Percentiles rank a stretch among this genome's conserved stretches.
Conservation (phyloP, 768 basidiomycete species). For the Phaffia tasmanica region DNA sequence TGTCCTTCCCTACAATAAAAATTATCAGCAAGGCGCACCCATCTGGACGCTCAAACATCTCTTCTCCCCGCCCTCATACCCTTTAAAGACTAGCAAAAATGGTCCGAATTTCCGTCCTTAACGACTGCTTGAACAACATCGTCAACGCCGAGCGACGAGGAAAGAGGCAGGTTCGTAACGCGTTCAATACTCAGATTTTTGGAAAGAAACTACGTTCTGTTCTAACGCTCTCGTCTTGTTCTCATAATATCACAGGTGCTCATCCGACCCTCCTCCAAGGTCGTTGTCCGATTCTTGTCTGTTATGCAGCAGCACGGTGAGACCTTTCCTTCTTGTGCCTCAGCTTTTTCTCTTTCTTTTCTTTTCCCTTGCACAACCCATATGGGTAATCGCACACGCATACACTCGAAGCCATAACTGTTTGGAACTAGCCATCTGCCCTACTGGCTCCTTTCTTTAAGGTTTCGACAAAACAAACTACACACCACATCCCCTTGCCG, state of each 20-base stretch:
- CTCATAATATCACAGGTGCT: constrained; percentile 49
- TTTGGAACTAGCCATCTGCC: constrained; percentile 32
- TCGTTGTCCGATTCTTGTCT: constrained; percentile 90
- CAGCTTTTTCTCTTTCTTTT: background rate
- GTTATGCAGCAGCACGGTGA: constrained; percentile 99
- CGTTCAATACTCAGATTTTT: background rate
- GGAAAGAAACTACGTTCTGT: background rate
- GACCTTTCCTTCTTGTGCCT: constrained; percentile 32
- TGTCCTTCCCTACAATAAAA: constrained; percentile 2
- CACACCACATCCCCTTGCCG: constrained; percentile 20
- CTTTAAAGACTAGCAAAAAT: constrained; percentile 34
- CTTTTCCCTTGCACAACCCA: constrained; percentile 20
- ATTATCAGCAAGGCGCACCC: constrained; percentile 22
- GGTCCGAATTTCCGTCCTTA: constrained; percentile 43
- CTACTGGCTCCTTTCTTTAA: constrained; percentile 40
- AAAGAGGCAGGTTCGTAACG: constrained; percentile 61
- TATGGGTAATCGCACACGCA: constrained; percentile 6
- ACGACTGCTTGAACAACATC: constrained; percentile 66
- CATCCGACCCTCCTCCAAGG: constrained; percentile 92
- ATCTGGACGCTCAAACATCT: constrained; percentile 22
- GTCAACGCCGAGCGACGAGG: constrained; percentile 99
- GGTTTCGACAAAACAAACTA: constrained; percentile 37
- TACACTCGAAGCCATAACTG: constrained; percentile 36
- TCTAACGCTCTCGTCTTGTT: background rate
- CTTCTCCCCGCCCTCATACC: background rate